These are phyloP conservation scores for Arthrobotrys musiformis DNA, from an alignment of 2,329 filamentous ascomycete genomes.

Conservation along the genomic window DNA sequence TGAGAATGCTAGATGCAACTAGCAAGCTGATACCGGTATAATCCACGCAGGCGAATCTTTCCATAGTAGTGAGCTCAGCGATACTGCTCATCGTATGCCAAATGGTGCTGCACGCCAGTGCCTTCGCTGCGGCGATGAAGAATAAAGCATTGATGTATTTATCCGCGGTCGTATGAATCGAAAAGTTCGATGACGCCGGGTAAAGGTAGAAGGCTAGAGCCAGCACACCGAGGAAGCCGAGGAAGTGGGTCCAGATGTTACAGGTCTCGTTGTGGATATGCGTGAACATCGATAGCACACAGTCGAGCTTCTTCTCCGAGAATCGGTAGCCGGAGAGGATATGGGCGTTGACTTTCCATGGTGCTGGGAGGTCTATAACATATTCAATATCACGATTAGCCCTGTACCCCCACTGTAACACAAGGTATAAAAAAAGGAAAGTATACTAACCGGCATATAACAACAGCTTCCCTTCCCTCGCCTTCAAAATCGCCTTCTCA, in stretches of 20 bases:
- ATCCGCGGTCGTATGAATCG: conserved; percentile 84
- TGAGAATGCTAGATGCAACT: conserved; percentile 96
- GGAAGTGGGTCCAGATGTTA: conserved; percentile 96
- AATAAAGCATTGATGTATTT: conserved; percentile 91
- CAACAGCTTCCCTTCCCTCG: conserved; percentile 83
- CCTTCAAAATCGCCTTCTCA: conserved; percentile 77
- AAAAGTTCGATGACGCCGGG: conserved; percentile 86
- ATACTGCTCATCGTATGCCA: conserved; percentile 99
- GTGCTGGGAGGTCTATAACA: conserved; percentile 77
- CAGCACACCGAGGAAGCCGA: conserved; percentile 88
- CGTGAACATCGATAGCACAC: conserved; percentile 82
- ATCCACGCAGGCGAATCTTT: conserved; percentile 96
- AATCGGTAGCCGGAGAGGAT: conserved; percentile 94
- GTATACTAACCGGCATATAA: conserved; percentile 71
- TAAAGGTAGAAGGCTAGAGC: conserved; percentile 96
- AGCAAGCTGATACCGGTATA: conserved; percentile 97
- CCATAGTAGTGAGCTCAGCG: conserved; percentile 86
- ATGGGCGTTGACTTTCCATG: conserved; percentile 95
- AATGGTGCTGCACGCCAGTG: conserved; percentile 90
- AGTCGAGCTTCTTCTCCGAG: conserved; percentile 88
- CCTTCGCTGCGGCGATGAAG: conserved; percentile 95
- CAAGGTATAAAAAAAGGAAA: too few relatives aligned
- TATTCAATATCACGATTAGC: neutral
- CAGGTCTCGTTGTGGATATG: conserved; percentile 86
- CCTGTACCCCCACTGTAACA: too few relatives aligned